A percentile compares a stretch with the other conserved stretches of the same genome.
Evolutionary conservation across 2,329 filamentous ascomycete species (phyloP).

Genomic region (Aspergillus japonicus): DNA sequence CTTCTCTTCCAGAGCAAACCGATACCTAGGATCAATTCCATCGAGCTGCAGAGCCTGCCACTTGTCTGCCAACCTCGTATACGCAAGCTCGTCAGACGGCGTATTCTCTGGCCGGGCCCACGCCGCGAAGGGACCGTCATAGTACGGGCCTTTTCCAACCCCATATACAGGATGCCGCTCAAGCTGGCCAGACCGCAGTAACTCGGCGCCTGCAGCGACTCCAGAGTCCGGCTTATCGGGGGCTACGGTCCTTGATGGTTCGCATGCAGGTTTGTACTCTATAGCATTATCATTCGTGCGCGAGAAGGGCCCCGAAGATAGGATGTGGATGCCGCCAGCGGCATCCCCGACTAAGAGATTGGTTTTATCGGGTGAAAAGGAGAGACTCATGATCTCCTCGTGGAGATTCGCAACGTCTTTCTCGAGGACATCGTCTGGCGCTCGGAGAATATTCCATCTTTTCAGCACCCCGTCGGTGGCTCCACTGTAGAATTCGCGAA

Average conservation of each 20-base stretch:
- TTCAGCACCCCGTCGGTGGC: constrained; percentile 62
- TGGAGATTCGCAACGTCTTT: constrained; percentile 50
- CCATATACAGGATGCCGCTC: constrained; percentile 38
- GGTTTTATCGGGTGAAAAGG: constrained; percentile 56
- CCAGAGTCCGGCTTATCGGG: constrained; percentile 25
- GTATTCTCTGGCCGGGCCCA: constrained; percentile 37
- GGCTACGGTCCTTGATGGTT: constrained; percentile 3
- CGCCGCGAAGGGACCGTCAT: constrained; percentile 41
- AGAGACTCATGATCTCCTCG: constrained; percentile 58
- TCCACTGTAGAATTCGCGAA: constrained; percentile 57
- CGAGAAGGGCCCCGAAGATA: constrained; percentile 40
- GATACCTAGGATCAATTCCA: constrained; percentile 21
- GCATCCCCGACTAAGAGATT: constrained; percentile 59
- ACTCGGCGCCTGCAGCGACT: constrained; percentile 23
- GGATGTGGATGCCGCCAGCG: constrained; percentile 54
- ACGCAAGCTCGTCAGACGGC: constrained; percentile 20
- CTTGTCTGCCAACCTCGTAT: constrained; percentile 26
- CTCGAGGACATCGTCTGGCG: constrained; percentile 52
- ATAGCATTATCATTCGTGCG: constrained; percentile 23
- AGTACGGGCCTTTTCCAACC: constrained; percentile 41
- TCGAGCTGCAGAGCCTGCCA: constrained; percentile 33
- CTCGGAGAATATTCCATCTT: constrained; percentile 57
- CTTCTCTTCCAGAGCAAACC: constrained; percentile 22
- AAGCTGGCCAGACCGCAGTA: constrained; percentile 37
- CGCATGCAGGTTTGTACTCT: constrained; percentile 25